Evolutionary conservation across 257 asterid species (phyloP), one percentile per base, ranked within the genome.

Genomic region (Solanum microdontum): DNA sequence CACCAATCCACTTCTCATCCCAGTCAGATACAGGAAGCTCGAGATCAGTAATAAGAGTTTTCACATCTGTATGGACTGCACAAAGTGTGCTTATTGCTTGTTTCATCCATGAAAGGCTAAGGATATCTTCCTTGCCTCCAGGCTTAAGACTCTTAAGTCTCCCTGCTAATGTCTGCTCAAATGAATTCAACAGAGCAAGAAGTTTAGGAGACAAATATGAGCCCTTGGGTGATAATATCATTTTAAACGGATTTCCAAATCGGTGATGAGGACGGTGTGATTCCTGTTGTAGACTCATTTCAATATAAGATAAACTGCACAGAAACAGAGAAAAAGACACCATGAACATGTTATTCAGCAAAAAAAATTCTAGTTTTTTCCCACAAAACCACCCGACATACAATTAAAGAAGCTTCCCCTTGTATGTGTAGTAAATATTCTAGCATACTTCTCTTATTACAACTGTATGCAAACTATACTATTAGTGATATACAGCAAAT

Each of bases 1-100:
- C 95, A 87, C 94, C 97, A 62, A 96, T 88, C 98, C 99, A 96
- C 86, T 94, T 95, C 85, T 93, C 97, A 73, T 96, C 98, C 99
- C 99, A 96, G 87, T 94, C 96, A 45, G 87, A 85, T 45, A 94
- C 91, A 10, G 97, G 98, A 88, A 95, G 93, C 84, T 94, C 97
- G 86, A 95, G 98, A 51, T 93, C 92, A 0, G 94, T 91, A 64
- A 96, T 94, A 51, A 95, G 91, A n/a, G 85, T 87, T 90, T 94
- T 96, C 24, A 93, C 93, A 87, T 95, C 97, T 0, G 92, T 86
- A 87, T 96, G 99, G 86, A 94, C 92, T 83, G 87, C 93, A 90
- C 94, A 94, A 15, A 96, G 96, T 7, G 94, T 84, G 51, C 91
- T 94, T 89, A 94, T 88, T 24, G 96, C 95, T 36, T 75, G 87